Evolutionary conservation across 2,329 filamentous ascomycete genomes (phyloP).

Genomic region (Colletotrichum lupini): DNA sequence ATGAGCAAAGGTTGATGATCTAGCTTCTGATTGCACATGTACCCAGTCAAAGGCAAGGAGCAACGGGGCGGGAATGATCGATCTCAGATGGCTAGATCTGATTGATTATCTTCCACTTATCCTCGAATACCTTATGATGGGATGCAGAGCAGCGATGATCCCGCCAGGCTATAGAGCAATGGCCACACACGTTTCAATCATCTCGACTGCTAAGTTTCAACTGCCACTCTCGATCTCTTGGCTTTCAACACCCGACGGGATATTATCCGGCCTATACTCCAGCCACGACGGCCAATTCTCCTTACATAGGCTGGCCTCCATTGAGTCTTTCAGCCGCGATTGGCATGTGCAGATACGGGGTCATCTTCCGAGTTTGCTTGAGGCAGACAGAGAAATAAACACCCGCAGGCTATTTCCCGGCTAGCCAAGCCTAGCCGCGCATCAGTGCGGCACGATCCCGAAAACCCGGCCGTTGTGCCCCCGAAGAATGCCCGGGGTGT

Average conservation of each 20-base stretch:
- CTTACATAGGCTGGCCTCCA: background rate
- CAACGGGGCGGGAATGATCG: background rate
- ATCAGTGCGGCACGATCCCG: conserved; percentile 2
- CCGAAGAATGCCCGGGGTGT: background rate
- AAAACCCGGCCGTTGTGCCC: background rate
- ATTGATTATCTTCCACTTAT: background rate
- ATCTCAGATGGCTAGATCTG: background rate
- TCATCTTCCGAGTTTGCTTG: background rate
- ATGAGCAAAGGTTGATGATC: conserved; percentile 5
- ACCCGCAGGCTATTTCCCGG: background rate
- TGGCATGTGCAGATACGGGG: background rate
- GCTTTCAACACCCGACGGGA: background rate
- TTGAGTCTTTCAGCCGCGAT: background rate
- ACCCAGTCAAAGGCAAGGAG: background rate
- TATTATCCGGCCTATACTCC: background rate
- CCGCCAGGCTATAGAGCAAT: background rate
- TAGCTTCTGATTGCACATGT: background rate
- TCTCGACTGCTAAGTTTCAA: background rate
- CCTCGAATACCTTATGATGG: too few relatives aligned
- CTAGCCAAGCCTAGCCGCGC: background rate
- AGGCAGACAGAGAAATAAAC: background rate
- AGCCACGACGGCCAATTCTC: conserved; percentile 7
- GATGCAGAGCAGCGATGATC: background rate
- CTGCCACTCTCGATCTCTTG: background rate
- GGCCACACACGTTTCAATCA: background rate